phyloP scores from a whole-genome alignment of 1,284 basidiomycete species.

The Ustilago trichophora region DNA sequence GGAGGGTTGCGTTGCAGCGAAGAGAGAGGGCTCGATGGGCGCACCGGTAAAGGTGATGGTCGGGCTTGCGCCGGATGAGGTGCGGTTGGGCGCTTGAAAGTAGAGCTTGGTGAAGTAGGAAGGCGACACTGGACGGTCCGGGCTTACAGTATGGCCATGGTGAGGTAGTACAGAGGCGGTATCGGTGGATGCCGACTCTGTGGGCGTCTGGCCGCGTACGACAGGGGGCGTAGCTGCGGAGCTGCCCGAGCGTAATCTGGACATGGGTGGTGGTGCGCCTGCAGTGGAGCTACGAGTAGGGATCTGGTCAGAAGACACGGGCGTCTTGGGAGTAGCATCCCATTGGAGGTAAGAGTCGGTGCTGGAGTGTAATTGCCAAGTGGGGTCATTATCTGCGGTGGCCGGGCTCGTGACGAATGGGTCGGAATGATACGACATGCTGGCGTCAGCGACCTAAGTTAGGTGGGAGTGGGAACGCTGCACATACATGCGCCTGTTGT shows the following conservation, averaged over 20 bases:
- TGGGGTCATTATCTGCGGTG: constrained; percentile 7
- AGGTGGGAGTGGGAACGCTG: background rate
- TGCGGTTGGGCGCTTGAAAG: constrained; percentile 25
- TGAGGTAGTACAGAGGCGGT: constrained; percentile 20
- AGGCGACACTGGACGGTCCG: constrained; percentile 32
- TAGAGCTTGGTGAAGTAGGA: constrained; percentile 44
- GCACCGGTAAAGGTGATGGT: constrained; percentile 48
- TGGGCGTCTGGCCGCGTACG: constrained; percentile 8
- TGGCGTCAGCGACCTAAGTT: background rate
- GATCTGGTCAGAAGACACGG: constrained; percentile 1
- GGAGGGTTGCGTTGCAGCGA: constrained; percentile 2
- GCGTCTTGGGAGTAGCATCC: constrained; percentile 15
- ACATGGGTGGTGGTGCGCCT: constrained; percentile 8
- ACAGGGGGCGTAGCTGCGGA: too few species aligned
- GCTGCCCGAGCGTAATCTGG: constrained; percentile 19
- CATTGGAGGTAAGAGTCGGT: constrained; percentile 43
- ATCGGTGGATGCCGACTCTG: constrained; percentile 11
- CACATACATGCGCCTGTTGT: constrained; percentile 4
- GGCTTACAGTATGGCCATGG: constrained; percentile 27
- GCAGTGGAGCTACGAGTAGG: too few species aligned
- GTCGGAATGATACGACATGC: constrained; percentile 34
- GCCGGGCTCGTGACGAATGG: constrained; percentile 23
- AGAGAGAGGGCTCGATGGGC: constrained; percentile 13
- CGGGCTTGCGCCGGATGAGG: constrained; percentile 29
- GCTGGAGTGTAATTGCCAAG: constrained; percentile 42